Base-by-base conservation (phyloP, 2,329 filamentous ascomycete species). In the Fusarium chuoi region DNA sequence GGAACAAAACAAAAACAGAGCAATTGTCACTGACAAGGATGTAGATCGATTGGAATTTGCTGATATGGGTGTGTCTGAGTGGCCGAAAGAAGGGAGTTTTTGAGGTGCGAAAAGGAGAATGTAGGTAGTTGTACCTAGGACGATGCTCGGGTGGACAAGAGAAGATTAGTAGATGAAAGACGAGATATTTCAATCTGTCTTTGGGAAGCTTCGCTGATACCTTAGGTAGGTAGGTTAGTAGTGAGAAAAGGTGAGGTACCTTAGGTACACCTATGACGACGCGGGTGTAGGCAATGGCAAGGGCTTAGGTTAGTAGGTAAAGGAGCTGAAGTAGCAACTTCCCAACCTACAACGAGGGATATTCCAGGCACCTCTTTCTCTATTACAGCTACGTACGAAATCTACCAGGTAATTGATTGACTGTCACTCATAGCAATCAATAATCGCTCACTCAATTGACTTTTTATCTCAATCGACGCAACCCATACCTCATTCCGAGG, bases 361-460 rank as follows among this genome's bases (percentile, higher is more conserved):
- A 72, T 73, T 73, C 52, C 48, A 66, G 60, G 39, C 62, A 51
- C 36, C 22, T 58, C 55, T 58, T 35, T 68, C 58, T n/a, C 41
- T 26, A n/a, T 38, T 63, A 26, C 35, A 26, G 35, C 35, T 33
- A 14, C 12, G 33, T 57, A 39, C 36, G 46, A 64, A 42, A 38
- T 33, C 33, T 33, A 33, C 33, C 13, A 33, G 33, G 33, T 33
- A 33, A 13, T 33, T 33, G 13, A 33, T 33, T 33, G 33, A 46
- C 41, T 41, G 17, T 26, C 36, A n/a, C 48, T n/a, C 28, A n/a
- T 46, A 38, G 39, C 51, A 66, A 67, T 71, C 51, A 66, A 71
- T 74, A 74, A 74, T 74, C 71, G 67, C 71, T 74, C 71, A 74
- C 59, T 59, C 44, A 58, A 71, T 48, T 57, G 51, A 44, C 24